Conservation (phyloP, 192 early-diverging fungal genomes). For the Linnemannia elongata region DNA sequence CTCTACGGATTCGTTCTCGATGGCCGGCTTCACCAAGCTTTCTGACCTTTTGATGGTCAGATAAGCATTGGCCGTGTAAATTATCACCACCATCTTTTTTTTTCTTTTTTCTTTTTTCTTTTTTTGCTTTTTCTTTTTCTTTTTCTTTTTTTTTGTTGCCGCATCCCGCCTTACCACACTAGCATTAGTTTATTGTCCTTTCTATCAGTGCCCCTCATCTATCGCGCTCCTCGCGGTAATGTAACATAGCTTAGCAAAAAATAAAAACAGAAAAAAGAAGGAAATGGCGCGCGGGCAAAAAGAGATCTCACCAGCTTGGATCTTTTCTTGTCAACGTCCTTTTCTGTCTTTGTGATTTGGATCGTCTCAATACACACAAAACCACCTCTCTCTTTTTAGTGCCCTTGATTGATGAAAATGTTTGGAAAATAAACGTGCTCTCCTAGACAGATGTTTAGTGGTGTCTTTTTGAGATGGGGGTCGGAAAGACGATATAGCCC, state of each 20-base stretch:
- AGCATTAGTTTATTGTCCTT: not conserved
- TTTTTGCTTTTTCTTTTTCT: not conserved
- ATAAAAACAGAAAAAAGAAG: not conserved
- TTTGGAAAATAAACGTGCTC: not conserved
- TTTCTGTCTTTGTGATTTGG: not conserved
- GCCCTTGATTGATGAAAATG: not conserved
- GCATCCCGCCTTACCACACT: not conserved
- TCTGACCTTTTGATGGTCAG: slow-evolving; percentile 31
- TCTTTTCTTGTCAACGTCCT: not conserved
- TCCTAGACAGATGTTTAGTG: not conserved
- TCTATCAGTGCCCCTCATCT: not conserved
- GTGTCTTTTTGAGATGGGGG: not conserved
- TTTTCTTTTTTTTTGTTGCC: not conserved
- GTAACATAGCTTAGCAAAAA: slow-evolving; percentile 10
- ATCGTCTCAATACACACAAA: not conserved
- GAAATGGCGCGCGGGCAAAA: not conserved
- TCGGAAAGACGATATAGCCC: not conserved
- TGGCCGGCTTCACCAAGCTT: slow-evolving; percentile 23
- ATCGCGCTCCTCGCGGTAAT: not conserved
- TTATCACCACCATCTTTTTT: not conserved
- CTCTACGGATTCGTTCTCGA: slow-evolving; percentile 10
- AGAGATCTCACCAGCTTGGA: not conserved
- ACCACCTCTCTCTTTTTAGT: not conserved
- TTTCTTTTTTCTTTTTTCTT: slow-evolving; percentile 5
- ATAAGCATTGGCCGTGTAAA: not conserved